phyloP scores from a whole-genome alignment of 108 stramenopile genomes.

The Cyclotella distinguenda region DNA sequence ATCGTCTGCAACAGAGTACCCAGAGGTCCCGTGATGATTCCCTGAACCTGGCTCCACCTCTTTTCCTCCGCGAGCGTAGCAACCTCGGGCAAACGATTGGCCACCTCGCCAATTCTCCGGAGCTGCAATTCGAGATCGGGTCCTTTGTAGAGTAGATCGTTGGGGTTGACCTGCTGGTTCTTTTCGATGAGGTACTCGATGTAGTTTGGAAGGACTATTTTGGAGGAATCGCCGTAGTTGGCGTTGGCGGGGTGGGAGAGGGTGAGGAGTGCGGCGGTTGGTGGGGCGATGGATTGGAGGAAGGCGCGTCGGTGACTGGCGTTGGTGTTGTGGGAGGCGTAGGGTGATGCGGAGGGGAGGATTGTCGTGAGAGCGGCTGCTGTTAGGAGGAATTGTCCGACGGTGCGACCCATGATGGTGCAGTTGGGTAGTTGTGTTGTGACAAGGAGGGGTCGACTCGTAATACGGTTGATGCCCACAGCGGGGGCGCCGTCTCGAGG shows the following conservation, averaged over 20 bases:
- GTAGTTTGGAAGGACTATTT: slow-evolving; percentile 67
- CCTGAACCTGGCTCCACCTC: slow-evolving; percentile 70
- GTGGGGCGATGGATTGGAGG: slow-evolving; percentile 16
- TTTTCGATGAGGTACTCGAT: slow-evolving; percentile 74
- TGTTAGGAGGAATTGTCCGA: slow-evolving; percentile 1
- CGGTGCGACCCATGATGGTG: too few species aligned
- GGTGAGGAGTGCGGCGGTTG: not conserved
- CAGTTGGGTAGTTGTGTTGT: too few species aligned
- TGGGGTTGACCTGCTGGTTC: slow-evolving; percentile 41
- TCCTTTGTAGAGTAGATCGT: slow-evolving; percentile 53
- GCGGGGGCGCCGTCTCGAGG: too few species aligned
- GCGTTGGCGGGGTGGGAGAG: slow-evolving; percentile 38
- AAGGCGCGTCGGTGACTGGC: slow-evolving; percentile 17
- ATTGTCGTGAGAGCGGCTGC: not conserved
- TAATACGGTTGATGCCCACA: too few species aligned
- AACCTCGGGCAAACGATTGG: slow-evolving; percentile 50
- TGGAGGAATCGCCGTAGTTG: slow-evolving; percentile 49
- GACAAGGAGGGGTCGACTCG: too few species aligned
- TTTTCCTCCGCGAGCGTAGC: slow-evolving; percentile 50
- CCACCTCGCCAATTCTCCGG: slow-evolving; percentile 48
- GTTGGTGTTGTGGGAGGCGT: not conserved
- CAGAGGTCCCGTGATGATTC: slow-evolving; percentile 67
- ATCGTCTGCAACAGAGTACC: slow-evolving; percentile 64
- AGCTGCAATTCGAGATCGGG: slow-evolving; percentile 53
- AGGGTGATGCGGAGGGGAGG: slow-evolving; percentile 24